Evolutionary conservation across 2,329 filamentous ascomycete genomes (phyloP), one percentile per base, ranked within the genome.

Genomic region (Hypoxylon rubiginosum): DNA sequence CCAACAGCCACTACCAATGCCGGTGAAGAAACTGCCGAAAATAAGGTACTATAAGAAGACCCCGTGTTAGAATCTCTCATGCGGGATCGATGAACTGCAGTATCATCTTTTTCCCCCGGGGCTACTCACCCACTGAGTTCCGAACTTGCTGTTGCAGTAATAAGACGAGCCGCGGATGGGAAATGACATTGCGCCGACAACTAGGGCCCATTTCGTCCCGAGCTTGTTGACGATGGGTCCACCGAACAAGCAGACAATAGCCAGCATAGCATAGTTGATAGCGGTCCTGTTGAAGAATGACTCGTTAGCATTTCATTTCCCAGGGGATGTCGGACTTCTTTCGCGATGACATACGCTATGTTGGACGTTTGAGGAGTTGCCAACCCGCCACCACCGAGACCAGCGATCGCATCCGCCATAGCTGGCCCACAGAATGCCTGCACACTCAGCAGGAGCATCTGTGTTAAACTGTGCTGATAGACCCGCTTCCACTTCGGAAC

Each of bases 81-180:
- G 39, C n/a, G n/a, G 13, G 11, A 7, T n/a, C 5, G 17, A 24
- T 49, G 9, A 19, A 45, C 15, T n/a, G 10, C 4, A 15, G 9
- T 4, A n/a, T 28, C 21, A 3, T 13, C 45, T 48, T n/a, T 48
- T 28, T n/a, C 21, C 8, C 19, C 41, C 41, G 21, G 13, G 11
- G 21, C 41, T 7, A 68, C 81, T 68, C 55, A 82, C 81, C 81
- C 82, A 83, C 72, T 83, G 81, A 45, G 78, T 83, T 4, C 82
- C 82, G 62, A 82, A 83, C 68, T 83, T 83, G 72, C 80, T 82
- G 46, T 83, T 84, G 71, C 79, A 82, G 68, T 84, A 84, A 66
- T 83, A 84, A 9, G 81, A 80, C 0, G 82, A 83, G 3, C 82
- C 82, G 19, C 78, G 77, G 34, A 83, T 82, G 7, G 82, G 82